Base-by-base conservation (phyloP, 2,329 filamentous ascomycete species). In the Fusarium sp. region DNA sequence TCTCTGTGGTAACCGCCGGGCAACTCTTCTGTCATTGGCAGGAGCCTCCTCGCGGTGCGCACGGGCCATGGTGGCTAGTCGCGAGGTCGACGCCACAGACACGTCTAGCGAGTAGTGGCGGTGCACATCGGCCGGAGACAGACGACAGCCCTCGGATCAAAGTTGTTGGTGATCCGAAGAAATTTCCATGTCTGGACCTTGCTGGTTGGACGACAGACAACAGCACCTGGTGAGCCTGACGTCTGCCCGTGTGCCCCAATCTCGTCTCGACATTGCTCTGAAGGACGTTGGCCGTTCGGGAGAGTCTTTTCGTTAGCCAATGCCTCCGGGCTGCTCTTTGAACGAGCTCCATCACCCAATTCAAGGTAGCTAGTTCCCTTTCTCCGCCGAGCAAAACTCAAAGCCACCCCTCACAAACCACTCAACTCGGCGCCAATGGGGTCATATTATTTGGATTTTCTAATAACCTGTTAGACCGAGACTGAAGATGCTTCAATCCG, bases 1-100 rank as follows among this genome's bases (percentile, higher is more conserved):
- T 54, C 47, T 54, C 47, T 54, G 74, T 81, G 79, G 85, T 87
- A 89, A 90, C 88, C 79, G 81, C 88, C 75, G 81, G 77, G 88
- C 89, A 92, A 92, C 90, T 60, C 79, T 78, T 16, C 5, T 42
- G 5, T 9, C 8, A 16, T 47, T 20, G 25, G 36, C 27, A 76
- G 27, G 81, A 74, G 63, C 72, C 69, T 58, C 71, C 62, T 54
- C 68, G 69, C 72, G 61, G 73, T 71, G 71, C 33, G 68, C 66
- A 74, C 47, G 69, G 74, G 66, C 79, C 74, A 75, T 79, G 76
- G 47, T 54, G 47, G 79, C 79, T 80, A 54, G 74, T 78, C 77
- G 78, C 79, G 77, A 58, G 47, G 13, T 27, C n/a, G 29, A 10
- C 22, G 33, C 60, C 65, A 63, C 27, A 65, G 68, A 71, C 70